Evolutionary conservation across 495 filamentous ascomycete genomes (phyloP).

Genomic region (Annulohypoxylon moriforme): DNA sequence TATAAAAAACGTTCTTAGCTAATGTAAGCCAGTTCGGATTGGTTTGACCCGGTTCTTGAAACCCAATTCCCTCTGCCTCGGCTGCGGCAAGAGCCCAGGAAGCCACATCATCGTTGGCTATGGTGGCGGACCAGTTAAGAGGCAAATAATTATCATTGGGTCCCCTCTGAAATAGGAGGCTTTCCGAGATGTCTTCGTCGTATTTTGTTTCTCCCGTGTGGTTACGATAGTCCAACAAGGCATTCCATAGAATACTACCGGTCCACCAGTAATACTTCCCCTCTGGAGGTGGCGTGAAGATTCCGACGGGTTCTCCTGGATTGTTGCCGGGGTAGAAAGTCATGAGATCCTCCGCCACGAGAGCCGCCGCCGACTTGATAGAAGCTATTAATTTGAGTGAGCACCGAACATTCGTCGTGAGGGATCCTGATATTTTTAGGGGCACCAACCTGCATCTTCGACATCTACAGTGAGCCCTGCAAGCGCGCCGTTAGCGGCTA

Average conservation of each 20-base stretch:
- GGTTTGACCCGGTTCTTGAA: slow-evolving; percentile 63
- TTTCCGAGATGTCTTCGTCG: slow-evolving; percentile 67
- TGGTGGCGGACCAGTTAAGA: slow-evolving; percentile 72
- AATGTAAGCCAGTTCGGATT: slow-evolving; percentile 73
- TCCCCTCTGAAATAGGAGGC: slow-evolving; percentile 69
- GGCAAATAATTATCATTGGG: slow-evolving; percentile 68
- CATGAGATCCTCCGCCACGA: slow-evolving; percentile 68
- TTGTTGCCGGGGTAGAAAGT: slow-evolving; percentile 65
- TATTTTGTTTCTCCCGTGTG: slow-evolving; percentile 74
- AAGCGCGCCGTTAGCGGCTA: slow-evolving; percentile 36
- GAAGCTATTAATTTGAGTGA: slow-evolving; percentile 54
- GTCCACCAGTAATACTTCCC: slow-evolving; percentile 62
- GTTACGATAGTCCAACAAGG: slow-evolving; percentile 76
- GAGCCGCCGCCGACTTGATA: slow-evolving; percentile 65
- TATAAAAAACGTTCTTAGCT: slow-evolving; percentile 75
- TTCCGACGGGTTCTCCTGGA: slow-evolving; percentile 63
- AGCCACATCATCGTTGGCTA: slow-evolving; percentile 81
- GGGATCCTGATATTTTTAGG: background rate
- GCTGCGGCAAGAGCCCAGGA: slow-evolving; percentile 78
- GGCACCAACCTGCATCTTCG: slow-evolving; percentile 40
- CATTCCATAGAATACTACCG: slow-evolving; percentile 72
- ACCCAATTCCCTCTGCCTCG: slow-evolving; percentile 72
- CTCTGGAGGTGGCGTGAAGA: slow-evolving; percentile 54
- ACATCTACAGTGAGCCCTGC: slow-evolving; percentile 42
- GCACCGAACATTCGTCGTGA: background rate